A percentile compares a stretch with the other conserved stretches of the same genome.
Conservation (phyloP, 2,329 filamentous ascomycete species). For the Tolypocladium pustulatum region DNA sequence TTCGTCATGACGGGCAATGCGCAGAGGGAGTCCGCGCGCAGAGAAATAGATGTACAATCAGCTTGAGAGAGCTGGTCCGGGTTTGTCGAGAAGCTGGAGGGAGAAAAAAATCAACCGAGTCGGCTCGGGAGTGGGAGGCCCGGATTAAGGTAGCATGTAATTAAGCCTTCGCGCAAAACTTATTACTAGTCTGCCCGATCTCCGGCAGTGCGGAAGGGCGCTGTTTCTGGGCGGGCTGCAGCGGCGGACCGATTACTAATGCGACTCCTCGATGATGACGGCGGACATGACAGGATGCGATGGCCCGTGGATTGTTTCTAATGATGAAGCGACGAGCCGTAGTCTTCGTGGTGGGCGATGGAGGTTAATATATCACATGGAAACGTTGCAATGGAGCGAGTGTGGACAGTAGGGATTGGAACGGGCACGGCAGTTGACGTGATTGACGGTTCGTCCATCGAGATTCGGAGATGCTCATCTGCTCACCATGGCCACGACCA, state of each 20-base stretch:
- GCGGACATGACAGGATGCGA: neutral
- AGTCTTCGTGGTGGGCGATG: neutral
- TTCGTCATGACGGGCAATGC: conserved; percentile 48
- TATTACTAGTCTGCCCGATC: neutral
- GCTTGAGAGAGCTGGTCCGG: neutral
- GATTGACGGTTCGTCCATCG: neutral
- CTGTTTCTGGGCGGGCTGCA: neutral
- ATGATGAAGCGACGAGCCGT: neutral
- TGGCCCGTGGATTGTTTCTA: neutral
- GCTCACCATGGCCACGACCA: neutral
- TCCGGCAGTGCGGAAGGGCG: neutral
- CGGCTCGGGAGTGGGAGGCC: neutral
- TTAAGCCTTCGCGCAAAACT: neutral
- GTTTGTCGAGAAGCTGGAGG: neutral
- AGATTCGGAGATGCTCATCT: neutral
- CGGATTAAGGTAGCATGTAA: neutral
- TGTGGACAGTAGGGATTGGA: neutral
- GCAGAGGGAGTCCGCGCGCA: neutral
- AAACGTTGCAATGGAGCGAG: neutral
- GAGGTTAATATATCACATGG: neutral
- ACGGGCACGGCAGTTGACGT: neutral
- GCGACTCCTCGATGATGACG: neutral
- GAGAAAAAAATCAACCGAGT: neutral
- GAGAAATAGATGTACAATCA: neutral
- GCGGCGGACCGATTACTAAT: neutral